These are phyloP conservation scores for Alnus rubra DNA, from an alignment of 306 rosid species.

Conservation along the genomic window DNA sequence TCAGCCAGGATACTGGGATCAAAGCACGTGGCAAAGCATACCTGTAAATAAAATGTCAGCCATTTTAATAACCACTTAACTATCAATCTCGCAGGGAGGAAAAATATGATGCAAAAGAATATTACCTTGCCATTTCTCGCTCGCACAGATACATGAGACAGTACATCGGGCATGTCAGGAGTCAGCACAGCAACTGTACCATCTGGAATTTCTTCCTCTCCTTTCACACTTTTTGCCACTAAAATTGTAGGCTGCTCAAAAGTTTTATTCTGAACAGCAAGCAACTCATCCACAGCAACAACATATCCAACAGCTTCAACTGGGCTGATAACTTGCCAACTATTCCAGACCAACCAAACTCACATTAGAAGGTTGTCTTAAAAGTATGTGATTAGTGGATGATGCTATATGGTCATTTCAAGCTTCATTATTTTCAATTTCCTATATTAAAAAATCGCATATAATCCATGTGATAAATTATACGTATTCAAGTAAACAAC, in stretches of 20 bases:
- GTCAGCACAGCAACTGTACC: constrained; percentile 97
- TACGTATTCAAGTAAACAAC: neutral
- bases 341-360: constrained; percentile 48
- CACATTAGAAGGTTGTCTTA: constrained; percentile 34
- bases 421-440: constrained; percentile 3
- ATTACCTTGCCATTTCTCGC: constrained; percentile 95
- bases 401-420: neutral
- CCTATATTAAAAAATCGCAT: neutral
- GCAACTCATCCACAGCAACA: constrained; percentile 87
- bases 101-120: constrained; percentile 24
- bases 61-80: constrained; percentile 1
- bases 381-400: neutral
- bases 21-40: constrained; percentile 96
- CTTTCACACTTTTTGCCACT: constrained; percentile 83
- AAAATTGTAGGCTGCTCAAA: constrained; percentile 84
- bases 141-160: constrained; percentile 99
- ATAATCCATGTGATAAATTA: neutral
- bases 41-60: constrained; percentile 46
- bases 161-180: constrained; percentile 98
- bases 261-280: constrained; percentile 81
- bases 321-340: constrained; percentile 99
- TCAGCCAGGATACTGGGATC: constrained; percentile 73
- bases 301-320: constrained; percentile 84
- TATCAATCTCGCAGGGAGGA: constrained; percentile 8
- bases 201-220: constrained; percentile 99